A percentile compares a stretch with the other conserved stretches of the same genome.
Evolutionary conservation across 345 rosid genomes (phyloP).

Genomic region (Pistacia integerrima): DNA sequence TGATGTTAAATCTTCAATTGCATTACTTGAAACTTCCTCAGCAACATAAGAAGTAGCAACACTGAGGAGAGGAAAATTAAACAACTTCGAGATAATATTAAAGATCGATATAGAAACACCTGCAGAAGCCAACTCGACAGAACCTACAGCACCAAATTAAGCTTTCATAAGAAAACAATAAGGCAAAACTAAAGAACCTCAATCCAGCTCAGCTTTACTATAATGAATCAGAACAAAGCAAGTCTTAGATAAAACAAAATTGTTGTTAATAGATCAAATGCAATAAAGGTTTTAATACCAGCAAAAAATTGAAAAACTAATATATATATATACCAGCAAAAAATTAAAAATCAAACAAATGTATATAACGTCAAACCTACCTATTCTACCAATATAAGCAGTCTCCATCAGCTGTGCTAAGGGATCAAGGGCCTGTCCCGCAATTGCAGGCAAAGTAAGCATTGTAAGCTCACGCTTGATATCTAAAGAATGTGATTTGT

Average conservation of each 20-base stretch:
- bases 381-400: constrained; percentile 90
- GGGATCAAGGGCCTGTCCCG: constrained; percentile 92
- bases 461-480: constrained; percentile 64
- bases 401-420: constrained; percentile 88
- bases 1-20: constrained; percentile 41
- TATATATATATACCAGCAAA: background rate
- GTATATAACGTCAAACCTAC: constrained; percentile 33
- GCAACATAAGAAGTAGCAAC: constrained; percentile 96
- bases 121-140: constrained; percentile 87
- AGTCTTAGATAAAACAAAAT: background rate
- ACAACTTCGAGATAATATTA: constrained; percentile 85
- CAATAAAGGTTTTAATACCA: background rate
- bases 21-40: constrained; percentile 76
- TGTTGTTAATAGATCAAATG: background rate
- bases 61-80: constrained; percentile 93
- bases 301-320: background rate
- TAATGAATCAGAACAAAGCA: background rate
- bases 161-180: background rate
- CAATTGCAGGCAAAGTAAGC: constrained; percentile 90
- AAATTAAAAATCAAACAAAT: background rate
- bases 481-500: constrained; percentile 38
- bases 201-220: background rate
- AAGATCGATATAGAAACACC: constrained; percentile 81
- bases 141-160: constrained; percentile 47
- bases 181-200: background rate